These are phyloP conservation scores for Trapa incisa DNA, from an alignment of 345 rosid species.

Conservation along the genomic window DNA sequence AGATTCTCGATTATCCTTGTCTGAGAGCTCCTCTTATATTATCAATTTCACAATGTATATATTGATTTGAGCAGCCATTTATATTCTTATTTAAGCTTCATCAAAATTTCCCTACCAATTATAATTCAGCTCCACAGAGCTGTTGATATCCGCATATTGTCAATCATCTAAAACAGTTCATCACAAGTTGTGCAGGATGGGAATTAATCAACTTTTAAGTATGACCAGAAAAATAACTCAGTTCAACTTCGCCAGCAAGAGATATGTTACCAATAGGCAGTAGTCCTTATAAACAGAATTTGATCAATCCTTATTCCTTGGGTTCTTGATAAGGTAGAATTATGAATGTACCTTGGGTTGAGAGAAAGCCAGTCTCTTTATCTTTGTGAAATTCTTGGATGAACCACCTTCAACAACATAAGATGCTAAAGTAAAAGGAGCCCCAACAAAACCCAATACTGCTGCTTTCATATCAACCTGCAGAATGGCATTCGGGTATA, in stretches of 20 bases:
- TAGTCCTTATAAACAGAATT: not conserved
- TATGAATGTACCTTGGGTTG: slow-evolving; percentile 58
- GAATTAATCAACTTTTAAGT: not conserved
- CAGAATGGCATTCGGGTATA: not conserved
- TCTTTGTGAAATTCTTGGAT: slow-evolving; percentile 78
- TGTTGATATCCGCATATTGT: not conserved
- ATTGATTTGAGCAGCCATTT: not conserved
- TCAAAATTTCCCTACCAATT: not conserved
- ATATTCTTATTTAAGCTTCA: not conserved
- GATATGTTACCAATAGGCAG: not conserved
- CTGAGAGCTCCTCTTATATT: not conserved
- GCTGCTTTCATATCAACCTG: slow-evolving; percentile 77
- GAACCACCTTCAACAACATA: slow-evolving; percentile 96
- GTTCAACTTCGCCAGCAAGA: not conserved
- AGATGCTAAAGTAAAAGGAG: slow-evolving; percentile 96
- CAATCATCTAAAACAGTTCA: not conserved
- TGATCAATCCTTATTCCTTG: too few species aligned
- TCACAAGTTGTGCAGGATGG: not conserved
- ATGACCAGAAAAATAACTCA: not conserved
- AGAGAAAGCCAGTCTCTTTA: slow-evolving; percentile 79
- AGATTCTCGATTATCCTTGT: not conserved
- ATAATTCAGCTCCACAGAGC: not conserved
- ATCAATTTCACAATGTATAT: not conserved
- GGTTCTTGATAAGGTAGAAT: too few species aligned
- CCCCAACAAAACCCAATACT: slow-evolving; percentile 91